Base-by-base conservation (phyloP, 108 stramenopile species). In the Skeletonema grethae region DNA sequence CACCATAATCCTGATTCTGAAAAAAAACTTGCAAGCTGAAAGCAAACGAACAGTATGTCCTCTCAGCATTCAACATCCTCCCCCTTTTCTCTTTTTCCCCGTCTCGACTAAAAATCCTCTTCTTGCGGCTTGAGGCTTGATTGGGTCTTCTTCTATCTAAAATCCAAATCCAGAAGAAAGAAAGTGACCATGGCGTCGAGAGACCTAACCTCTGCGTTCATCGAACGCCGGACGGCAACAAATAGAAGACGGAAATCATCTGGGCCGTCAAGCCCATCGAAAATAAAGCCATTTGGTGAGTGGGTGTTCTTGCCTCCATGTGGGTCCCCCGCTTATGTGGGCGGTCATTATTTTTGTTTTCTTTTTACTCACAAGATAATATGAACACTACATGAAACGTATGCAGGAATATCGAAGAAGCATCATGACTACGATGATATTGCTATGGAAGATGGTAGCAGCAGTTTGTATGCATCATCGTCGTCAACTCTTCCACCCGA, bases 191-290 rank as follows among this genome's bases (percentile, higher is more conserved):
- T 95, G 94, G 94, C 94, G 57, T 85, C 88, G n/a, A 90, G 94
- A 63, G 94, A 95, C 79, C 76, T 95, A 45, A 95, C 94, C 13
- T 64, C 85, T 6, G 72, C 88, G 58, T 95, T 92, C 65, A 57
- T 90, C 12, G 89, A 95, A 56, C 88, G 89, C 12, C 87, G 94
- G 9, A 70, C 90, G 11, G 87, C 85, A 16, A 87, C 91, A 7
- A 78, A 88, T 56, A 56, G 82, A 29, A 84, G 87, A 7, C 88
- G 94, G 0, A 41, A 85, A 61, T 62, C 85, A 18, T 57, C 64
- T 18, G 84, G 75, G 36, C 32, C 58, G 3, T 63, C 55, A 18
- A 35, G 66, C 43, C 15, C 32, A 4, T 63, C 75, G 2, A 80
- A 75, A 38, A 50, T 84, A 57, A 65, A 43, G 46, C 79, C 83